These are phyloP conservation scores for Sphaerobolus stellatus DNA, from an alignment of 1,284 basidiomycete species.

Conservation along the genomic window DNA sequence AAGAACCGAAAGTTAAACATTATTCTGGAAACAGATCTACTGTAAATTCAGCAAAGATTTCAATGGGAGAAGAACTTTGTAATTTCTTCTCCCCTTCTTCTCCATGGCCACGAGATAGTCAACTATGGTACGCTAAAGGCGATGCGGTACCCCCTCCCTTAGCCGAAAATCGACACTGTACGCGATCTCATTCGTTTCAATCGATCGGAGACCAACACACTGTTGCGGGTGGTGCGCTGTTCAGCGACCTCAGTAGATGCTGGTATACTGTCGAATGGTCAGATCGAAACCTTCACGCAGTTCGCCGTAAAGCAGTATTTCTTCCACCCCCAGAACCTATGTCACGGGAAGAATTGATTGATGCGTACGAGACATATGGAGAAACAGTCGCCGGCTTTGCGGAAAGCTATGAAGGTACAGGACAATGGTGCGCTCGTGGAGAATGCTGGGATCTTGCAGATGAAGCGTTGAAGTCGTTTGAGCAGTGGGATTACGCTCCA, in stretches of 20 bases:
- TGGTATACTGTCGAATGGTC: conserved; percentile 46
- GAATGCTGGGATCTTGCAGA: conserved; percentile 62
- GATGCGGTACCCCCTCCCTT: conserved; percentile 38
- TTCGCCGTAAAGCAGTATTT: conserved; percentile 38
- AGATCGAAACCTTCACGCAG: conserved; percentile 31
- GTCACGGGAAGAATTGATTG: conserved; percentile 34
- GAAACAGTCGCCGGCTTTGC: conserved; percentile 49
- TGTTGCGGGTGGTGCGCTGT: conserved; percentile 38
- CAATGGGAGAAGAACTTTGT: no score
- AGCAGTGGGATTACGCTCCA: conserved; percentile 44
- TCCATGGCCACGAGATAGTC: conserved; percentile 41
- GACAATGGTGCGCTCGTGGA: conserved; percentile 48
- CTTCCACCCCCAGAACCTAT: conserved; percentile 40
- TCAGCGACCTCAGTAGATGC: conserved; percentile 49
- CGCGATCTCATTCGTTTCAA: conserved; percentile 29
- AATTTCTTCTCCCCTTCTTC: conserved; percentile 44
- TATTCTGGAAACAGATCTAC: no score
- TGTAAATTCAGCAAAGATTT: no score
- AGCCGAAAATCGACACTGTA: conserved; percentile 28
- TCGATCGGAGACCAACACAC: conserved; percentile 33
- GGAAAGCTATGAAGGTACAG: conserved; percentile 43
- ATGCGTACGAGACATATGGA: conserved; percentile 49
- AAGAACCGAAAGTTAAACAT: no score
- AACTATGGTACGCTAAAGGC: conserved; percentile 42
- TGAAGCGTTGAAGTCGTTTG: conserved; percentile 48